A percentile compares a stretch with the other conserved stretches of the same genome.
phyloP scores from a whole-genome alignment of 768 basidiomycete species.

The Rhodotorula sphaerocarpa region DNA sequence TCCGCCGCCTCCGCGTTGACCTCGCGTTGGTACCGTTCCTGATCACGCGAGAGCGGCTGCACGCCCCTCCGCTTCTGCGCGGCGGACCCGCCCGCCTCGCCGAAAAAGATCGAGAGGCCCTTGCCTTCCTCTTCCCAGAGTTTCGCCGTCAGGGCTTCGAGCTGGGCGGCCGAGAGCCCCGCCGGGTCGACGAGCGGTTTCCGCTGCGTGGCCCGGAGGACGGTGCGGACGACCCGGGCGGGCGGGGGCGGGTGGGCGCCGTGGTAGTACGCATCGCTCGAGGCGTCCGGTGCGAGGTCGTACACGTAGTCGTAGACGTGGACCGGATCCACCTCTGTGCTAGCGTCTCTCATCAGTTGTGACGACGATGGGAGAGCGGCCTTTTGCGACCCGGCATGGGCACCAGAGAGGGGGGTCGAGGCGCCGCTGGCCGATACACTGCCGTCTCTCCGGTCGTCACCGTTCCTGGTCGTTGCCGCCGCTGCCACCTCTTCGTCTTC shows the following conservation, averaged over 20 bases:
- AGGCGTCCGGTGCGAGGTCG: slow-evolving; percentile 14
- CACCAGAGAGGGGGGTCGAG: neutral
- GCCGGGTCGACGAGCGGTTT: slow-evolving; percentile 26
- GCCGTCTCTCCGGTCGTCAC: neutral
- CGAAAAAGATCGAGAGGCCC: slow-evolving; percentile 17
- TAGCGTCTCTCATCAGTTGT: neutral
- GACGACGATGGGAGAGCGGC: neutral
- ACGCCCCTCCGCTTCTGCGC: neutral
- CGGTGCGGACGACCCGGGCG: slow-evolving; percentile 15
- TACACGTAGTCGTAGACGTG: slow-evolving; percentile 29
- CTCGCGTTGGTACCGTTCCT: slow-evolving; percentile 22
- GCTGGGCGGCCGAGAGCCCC: slow-evolving; percentile 12
- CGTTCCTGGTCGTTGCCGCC: neutral
- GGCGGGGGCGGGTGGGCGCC: slow-evolving; percentile 32
- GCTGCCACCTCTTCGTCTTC: neutral
- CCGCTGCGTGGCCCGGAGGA: slow-evolving; percentile 14
- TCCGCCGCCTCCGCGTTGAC: slow-evolving; percentile 15
- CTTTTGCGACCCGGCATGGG: too few relatives aligned
- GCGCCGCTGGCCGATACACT: neutral
- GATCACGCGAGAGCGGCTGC: slow-evolving; percentile 8
- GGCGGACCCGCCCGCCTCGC: neutral
- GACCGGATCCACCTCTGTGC: slow-evolving; percentile 15
- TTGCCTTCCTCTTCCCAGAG: slow-evolving; percentile 16
- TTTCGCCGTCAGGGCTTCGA: slow-evolving; percentile 4
- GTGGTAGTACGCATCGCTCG: slow-evolving; percentile 32